These are phyloP conservation scores for Phytophthora hibernalis DNA, from an alignment of 352 stramenopile genomes.

Conservation along the genomic window DNA sequence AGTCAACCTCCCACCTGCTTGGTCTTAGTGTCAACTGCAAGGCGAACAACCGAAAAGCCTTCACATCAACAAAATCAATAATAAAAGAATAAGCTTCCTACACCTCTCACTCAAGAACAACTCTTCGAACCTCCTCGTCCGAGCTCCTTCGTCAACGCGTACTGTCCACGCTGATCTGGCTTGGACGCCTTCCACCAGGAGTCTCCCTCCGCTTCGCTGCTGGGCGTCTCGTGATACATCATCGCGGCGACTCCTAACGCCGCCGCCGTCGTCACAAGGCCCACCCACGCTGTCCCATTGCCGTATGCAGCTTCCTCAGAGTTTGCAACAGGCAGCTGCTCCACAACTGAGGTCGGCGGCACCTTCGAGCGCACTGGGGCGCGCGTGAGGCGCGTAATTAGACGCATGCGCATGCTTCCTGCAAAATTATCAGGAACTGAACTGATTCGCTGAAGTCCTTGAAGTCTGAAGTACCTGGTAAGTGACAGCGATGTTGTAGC, in stretches of 20 bases:
- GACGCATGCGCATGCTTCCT: slow-evolving; percentile 25
- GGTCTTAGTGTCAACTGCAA: slow-evolving; percentile 64
- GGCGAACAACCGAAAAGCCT: slow-evolving; percentile 76
- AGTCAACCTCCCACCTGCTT: slow-evolving; percentile 36
- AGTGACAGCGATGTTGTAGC: too few relatives aligned
- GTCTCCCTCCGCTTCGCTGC: slow-evolving; percentile 24
- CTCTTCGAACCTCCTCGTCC: slow-evolving; percentile 56
- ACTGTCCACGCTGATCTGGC: slow-evolving; percentile 45
- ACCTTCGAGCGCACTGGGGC: slow-evolving; percentile 24
- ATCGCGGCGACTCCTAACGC: slow-evolving; percentile 20
- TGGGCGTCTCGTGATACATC: slow-evolving; percentile 18
- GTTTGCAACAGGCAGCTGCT: slow-evolving; percentile 8
- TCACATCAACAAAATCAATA: slow-evolving; percentile 17
- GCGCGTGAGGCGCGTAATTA: slow-evolving; percentile 25
- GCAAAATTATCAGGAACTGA: not conserved
- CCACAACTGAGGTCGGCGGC: not conserved
- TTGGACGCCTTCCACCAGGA: slow-evolving; percentile 13
- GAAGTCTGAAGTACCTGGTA: slow-evolving; percentile 9
- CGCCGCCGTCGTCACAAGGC: slow-evolving; percentile 27
- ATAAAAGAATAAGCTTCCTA: slow-evolving; percentile 6
- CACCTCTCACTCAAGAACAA: not conserved
- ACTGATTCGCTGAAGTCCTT: slow-evolving; percentile 11
- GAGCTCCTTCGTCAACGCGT: slow-evolving; percentile 69
- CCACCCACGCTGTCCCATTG: slow-evolving; percentile 36
- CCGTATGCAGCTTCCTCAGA: slow-evolving; percentile 14